A percentile compares a stretch with the other conserved stretches of the same genome.
These are phyloP conservation scores for Monosporascus sp. DNA, from an alignment of 2,329 filamentous ascomycete genomes.

Conservation along the genomic window DNA sequence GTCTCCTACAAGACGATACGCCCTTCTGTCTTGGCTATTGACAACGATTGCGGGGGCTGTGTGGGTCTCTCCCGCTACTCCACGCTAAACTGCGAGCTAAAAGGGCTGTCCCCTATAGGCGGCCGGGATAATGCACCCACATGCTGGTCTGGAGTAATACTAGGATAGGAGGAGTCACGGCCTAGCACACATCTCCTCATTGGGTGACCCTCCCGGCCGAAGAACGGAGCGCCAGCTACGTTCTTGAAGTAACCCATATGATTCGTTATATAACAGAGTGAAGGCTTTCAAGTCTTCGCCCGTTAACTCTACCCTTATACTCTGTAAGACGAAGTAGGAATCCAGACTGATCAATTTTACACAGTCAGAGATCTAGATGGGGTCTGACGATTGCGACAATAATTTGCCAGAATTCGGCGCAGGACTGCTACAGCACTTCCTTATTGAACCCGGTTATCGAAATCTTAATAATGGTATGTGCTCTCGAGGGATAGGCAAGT, in stretches of 20 bases:
- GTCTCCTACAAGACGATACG: too few relatives aligned
- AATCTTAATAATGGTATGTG: constrained; percentile 73
- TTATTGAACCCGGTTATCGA: constrained; percentile 60
- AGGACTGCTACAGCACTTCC: constrained; percentile 57
- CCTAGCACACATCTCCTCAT: background rate
- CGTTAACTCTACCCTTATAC: background rate
- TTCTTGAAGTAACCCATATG: background rate
- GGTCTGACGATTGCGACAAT: background rate
- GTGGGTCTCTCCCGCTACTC: too few relatives aligned
- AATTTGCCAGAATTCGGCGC: constrained; percentile 37
- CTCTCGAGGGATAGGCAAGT: constrained; percentile 3
- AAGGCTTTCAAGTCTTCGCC: background rate
- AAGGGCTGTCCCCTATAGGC: too few relatives aligned
- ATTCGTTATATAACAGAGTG: background rate
- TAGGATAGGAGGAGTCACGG: too few relatives aligned
- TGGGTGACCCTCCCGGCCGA: background rate
- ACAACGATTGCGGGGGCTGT: too few relatives aligned
- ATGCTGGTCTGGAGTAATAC: too few relatives aligned
- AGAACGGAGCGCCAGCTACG: background rate
- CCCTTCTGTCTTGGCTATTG: too few relatives aligned
- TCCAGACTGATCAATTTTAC: background rate
- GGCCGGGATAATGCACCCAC: too few relatives aligned
- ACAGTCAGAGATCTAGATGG: background rate
- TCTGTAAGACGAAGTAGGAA: background rate
- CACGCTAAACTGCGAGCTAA: too few relatives aligned